Evolutionary conservation across 202 grass and related monocot species (phyloP).

Genomic region (Saccharum hybrid): DNA sequence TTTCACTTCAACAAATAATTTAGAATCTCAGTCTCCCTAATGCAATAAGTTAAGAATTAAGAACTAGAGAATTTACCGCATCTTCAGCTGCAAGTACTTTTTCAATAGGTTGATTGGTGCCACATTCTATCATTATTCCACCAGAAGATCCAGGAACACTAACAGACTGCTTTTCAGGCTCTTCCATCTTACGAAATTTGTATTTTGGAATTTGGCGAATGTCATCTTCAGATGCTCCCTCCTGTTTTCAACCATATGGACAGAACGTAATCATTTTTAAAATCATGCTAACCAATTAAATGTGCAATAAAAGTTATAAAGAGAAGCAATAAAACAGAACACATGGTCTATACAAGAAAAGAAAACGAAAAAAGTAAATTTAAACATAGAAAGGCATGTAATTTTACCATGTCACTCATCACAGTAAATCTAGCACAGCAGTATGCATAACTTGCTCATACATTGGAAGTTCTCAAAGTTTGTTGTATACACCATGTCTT

Average conservation of each 20-base stretch:
- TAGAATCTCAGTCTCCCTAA: background rate
- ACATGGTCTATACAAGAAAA: background rate
- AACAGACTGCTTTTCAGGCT: constrained; percentile 45
- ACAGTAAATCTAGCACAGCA: constrained; percentile 6
- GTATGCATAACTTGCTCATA: background rate
- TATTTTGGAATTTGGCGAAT: constrained; percentile 70
- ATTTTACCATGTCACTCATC: background rate
- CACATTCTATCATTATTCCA: constrained; percentile 73
- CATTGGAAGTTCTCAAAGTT: background rate
- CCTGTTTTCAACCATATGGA: constrained; percentile 42
- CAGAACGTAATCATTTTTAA: constrained; percentile 25
- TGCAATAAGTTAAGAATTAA: constrained; percentile 13
- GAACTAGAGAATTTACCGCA: constrained; percentile 52
- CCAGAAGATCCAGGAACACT: constrained; percentile 44
- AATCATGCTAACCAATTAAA: background rate
- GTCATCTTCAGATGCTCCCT: constrained; percentile 77
- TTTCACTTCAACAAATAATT: background rate
- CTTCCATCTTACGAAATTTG: constrained; percentile 59
- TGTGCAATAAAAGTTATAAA: background rate
- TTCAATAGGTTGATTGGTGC: constrained; percentile 61
- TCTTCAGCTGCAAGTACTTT: constrained; percentile 69
- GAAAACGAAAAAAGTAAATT: background rate
- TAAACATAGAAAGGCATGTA: background rate
- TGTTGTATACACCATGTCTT: background rate
- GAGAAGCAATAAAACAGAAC: background rate